These are phyloP conservation scores for Ophiostoma perfectum DNA, from an alignment of 2,329 filamentous ascomycete species.

Conservation along the genomic window DNA sequence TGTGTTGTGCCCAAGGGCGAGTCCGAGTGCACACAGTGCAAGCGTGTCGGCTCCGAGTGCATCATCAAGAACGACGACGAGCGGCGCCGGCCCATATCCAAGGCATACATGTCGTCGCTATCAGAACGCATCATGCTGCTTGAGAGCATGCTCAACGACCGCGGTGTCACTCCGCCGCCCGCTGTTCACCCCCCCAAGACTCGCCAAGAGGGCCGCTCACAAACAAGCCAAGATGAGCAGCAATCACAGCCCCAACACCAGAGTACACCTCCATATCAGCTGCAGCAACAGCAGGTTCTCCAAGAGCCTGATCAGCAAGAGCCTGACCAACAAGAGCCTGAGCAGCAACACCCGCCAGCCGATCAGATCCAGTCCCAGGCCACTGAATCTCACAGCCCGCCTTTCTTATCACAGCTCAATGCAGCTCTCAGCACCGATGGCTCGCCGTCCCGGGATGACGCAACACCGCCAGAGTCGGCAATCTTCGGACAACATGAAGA, in stretches of 20 bases:
- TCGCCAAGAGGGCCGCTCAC: conserved; percentile 28
- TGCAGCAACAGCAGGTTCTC: neutral
- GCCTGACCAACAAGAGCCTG: no score
- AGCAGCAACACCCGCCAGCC: neutral
- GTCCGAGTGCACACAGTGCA: conserved; percentile 48
- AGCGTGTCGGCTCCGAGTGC: conserved; percentile 45
- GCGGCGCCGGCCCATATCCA: conserved; percentile 51
- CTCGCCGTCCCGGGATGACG: neutral
- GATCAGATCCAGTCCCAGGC: neutral
- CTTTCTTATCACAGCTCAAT: neutral
- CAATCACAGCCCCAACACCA: neutral
- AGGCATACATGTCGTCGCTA: conserved; percentile 53
- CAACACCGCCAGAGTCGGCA: neutral
- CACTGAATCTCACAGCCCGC: neutral
- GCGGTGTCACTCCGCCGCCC: conserved; percentile 45
- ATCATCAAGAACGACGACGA: conserved; percentile 56
- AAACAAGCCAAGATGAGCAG: neutral
- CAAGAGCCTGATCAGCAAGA: neutral
- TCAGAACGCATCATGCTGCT: conserved; percentile 50
- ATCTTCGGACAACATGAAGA: neutral
- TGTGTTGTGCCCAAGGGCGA: conserved; percentile 52
- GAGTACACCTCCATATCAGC: neutral
- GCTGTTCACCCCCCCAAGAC: conserved; percentile 51
- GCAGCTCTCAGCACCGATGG: neutral
- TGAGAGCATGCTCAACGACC: conserved; percentile 47